These are phyloP conservation scores for Pseudomassariella vexata DNA, from an alignment of 2,329 filamentous ascomycete genomes.

Conservation along the genomic window DNA sequence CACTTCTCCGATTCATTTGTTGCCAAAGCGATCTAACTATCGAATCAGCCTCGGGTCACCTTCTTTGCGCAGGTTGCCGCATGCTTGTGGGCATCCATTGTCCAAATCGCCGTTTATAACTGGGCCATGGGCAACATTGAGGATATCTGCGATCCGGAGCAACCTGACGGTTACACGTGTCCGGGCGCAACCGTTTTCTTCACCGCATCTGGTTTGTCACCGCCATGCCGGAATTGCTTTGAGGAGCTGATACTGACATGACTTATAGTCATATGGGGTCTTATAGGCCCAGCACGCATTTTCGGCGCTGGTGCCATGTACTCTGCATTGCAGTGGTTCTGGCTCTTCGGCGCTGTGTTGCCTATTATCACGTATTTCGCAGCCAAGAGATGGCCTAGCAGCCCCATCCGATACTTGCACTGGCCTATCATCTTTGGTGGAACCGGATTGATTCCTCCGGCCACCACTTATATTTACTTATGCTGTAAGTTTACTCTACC, in stretches of 20 bases:
- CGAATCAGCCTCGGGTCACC: too few species aligned
- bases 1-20: too few species aligned
- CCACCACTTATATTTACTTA: conserved; percentile 49
- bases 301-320: conserved; percentile 44
- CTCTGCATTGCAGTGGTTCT: conserved; percentile 46
- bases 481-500: too few species aligned
- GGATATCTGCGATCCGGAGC: conserved; percentile 42
- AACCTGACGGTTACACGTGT: conserved; percentile 48
- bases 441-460: conserved; percentile 44
- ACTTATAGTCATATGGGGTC: conserved; percentile 56
- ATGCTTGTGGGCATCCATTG: conserved; percentile 32
- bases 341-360: conserved; percentile 43
- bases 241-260: too few species aligned
- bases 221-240: too few species aligned
- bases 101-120: conserved; percentile 32
- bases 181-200: conserved; percentile 54
- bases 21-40: too few species aligned
- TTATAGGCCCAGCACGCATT: conserved; percentile 51
- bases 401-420: conserved; percentile 41
- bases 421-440: conserved; percentile 49
- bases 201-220: too few species aligned
- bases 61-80: conserved; percentile 36
- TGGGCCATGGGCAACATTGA: conserved; percentile 40
- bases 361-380: conserved; percentile 43
- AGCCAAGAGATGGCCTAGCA: conserved; percentile 40